Evolutionary conservation across 2,329 filamentous ascomycete species (phyloP), one percentile per base, ranked within the genome.

Genomic region (Phialophora tarda): DNA sequence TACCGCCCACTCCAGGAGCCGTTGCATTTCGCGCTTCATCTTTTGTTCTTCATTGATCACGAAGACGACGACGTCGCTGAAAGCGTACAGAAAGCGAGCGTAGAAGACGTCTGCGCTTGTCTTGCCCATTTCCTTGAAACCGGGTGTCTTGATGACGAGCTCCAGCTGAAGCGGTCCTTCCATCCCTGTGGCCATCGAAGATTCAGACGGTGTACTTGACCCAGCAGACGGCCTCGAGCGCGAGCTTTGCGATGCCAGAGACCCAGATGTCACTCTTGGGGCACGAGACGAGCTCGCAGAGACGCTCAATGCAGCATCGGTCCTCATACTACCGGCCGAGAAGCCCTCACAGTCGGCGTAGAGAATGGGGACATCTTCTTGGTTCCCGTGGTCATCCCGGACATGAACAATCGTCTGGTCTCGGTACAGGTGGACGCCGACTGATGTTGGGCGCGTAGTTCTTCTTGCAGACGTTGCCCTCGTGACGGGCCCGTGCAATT

Each of bases 21-120:
- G 55, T 26, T 58, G 55, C 55, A 58, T 58, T 23, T 58, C 55
- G 11, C 55, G 55, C 30, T 58, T 58, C 55, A 58, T 58, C 24
- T 47, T 58, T 24, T 58, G 55, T 47, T 44, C 30, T 32, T 58
- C 34, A 32, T 58, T 58, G 10, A 58, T 38, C 32, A 58, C 55
- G 24, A 58, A 58, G 11, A 58, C 55, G 24, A 58, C 23, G 32
- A 58, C 55, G n/a, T 58, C 55, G 30, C 55, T 58, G 14, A 58
- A 58, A 1, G 55, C 55, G 38, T 58, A 58, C 30, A 58, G 21
- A 28, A 58, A 58, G 11, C 55, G 55, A 17, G 55, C 55, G n/a
- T 58, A 58, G 38, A 58, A 58, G 8, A 58, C 55, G 11, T 58
- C 55, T n/a, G 55, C 55, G 24, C 55, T 58, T 8, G 55, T 47